Evolutionary conservation across 345 rosid species (phyloP), one percentile per base, ranked within the genome.

Genomic region (Hevea brasiliensis): DNA sequence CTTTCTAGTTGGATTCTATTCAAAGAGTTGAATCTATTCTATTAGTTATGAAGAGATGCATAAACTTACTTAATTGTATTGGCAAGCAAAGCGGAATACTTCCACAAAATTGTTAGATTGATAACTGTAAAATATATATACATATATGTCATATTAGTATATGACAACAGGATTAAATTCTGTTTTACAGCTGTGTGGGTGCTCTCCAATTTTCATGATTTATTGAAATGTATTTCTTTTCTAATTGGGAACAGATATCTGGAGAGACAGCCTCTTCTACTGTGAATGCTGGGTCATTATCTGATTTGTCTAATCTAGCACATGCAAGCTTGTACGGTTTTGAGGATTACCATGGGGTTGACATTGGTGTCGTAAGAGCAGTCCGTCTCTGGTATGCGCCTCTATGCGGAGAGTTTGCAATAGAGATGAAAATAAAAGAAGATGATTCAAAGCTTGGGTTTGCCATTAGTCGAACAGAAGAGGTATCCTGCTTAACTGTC

Each of bases 381-480:
- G 94, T 89, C 66, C 86, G 99, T 62, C 93, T 95, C 10, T 95
- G 99, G 99, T 95, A 78, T 59, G 86, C 92, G 53, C 96, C 99
- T 29, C 78, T 87, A 6, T 94, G 81, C 3, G 88, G 89, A 61
- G 99, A 95, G 76, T 81, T 73, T 8, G 78, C 92, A 0, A 72
- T 95, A 3, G 97, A 91, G 77, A 88, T 95, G 77, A 85, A 80
- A 81, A 85, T 95, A 29, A 73, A 71, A 77, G 98, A 95, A 27
- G 89, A 77, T 29, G 99, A 95, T 72, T 59, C 83, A 32, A 95
- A 89, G 85, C 99, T 95, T 0, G 99, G 99, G 0, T 95, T 95
- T 56, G 94, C 99, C 80, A 92, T 95, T 77, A 92, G 99, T 82
- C 96, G 99, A 72, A 92, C 99, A 13, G 97, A 91, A 84, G 99